Conservation (phyloP, 1,284 basidiomycete genomes). For the Heliocybe sulcata region DNA sequence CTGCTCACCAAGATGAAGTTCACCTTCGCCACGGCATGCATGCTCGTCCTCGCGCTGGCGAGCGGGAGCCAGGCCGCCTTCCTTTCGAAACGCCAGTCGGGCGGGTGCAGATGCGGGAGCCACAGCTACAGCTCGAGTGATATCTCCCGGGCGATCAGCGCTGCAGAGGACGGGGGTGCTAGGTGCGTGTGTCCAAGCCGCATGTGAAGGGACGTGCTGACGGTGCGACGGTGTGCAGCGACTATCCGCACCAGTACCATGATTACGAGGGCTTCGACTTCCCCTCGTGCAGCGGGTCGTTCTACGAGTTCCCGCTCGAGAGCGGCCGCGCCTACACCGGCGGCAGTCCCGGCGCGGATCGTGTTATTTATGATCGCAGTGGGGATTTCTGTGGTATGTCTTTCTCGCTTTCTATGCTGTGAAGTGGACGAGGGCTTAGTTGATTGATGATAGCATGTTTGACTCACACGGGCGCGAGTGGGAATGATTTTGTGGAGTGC, state of each 20-base stretch:
- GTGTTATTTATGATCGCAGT: conserved; percentile 28
- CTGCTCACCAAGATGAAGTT: conserved; percentile 12
- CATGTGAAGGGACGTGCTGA: not conserved
- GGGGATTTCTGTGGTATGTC: conserved; percentile 27
- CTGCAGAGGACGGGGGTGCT: conserved; percentile 13
- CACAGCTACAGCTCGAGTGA: conserved; percentile 14
- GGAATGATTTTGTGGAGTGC: conserved; percentile 27
- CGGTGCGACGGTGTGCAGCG: conserved; percentile 6
- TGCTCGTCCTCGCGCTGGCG: conserved; percentile 11
- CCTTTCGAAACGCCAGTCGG: conserved; percentile 13
- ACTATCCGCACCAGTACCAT: conserved; percentile 21
- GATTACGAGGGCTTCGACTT: conserved; percentile 20
- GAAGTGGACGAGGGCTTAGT: not conserved
- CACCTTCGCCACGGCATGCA: conserved; percentile 9
- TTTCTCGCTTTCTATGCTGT: not conserved
- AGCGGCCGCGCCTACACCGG: conserved; percentile 22
- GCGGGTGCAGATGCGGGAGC: conserved; percentile 18
- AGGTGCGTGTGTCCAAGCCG: conserved; percentile 7
- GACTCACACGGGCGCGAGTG: conserved; percentile 28
- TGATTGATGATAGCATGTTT: conserved; percentile 22
- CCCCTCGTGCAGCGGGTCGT: conserved; percentile 21
- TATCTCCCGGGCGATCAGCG: conserved; percentile 12
- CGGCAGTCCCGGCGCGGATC: conserved; percentile 29
- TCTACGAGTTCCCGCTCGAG: conserved; percentile 28
- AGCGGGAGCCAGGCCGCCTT: conserved; percentile 11